Conservation (phyloP, 371 early-diverging fungal genomes). For the Mucor circinelloides region DNA sequence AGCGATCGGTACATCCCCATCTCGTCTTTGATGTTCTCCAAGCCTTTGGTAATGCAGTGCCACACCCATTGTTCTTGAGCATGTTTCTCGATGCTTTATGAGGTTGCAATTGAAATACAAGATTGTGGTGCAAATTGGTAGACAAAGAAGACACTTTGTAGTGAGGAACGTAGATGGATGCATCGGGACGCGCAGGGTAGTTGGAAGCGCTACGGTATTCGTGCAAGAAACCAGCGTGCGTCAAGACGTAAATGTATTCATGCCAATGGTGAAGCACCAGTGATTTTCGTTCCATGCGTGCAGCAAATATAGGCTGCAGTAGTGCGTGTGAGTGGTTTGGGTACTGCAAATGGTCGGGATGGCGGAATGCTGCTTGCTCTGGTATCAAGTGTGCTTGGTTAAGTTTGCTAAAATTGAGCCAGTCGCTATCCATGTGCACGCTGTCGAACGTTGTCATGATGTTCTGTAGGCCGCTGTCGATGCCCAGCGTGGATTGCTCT, state of each 20-base stretch:
- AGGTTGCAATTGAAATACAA: constrained; percentile 44
- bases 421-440: constrained; percentile 29
- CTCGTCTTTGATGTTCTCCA: constrained; percentile 19
- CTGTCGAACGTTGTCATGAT: constrained; percentile 23
- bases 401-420: constrained; percentile 34
- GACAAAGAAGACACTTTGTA: constrained; percentile 42
- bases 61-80: constrained; percentile 4
- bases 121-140: constrained; percentile 43
- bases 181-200: constrained; percentile 36
- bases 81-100: constrained; percentile 19
- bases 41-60: constrained; percentile 10
- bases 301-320: constrained; percentile 43
- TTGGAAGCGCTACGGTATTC: constrained; percentile 30
- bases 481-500: constrained; percentile 25
- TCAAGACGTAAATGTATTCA: constrained; percentile 48
- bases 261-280: constrained; percentile 37
- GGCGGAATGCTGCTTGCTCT: constrained; percentile 38
- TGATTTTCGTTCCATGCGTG: constrained; percentile 47
- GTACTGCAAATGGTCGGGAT: constrained; percentile 40
- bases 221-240: constrained; percentile 50
- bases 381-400: constrained; percentile 32
- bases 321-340: constrained; percentile 43
- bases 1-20: constrained; percentile 9
- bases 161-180: constrained; percentile 38
- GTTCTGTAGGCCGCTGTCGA: constrained; percentile 23